phyloP scores from a whole-genome alignment of 2,329 filamentous ascomycete species.

The Tolypocladium paradoxum region DNA sequence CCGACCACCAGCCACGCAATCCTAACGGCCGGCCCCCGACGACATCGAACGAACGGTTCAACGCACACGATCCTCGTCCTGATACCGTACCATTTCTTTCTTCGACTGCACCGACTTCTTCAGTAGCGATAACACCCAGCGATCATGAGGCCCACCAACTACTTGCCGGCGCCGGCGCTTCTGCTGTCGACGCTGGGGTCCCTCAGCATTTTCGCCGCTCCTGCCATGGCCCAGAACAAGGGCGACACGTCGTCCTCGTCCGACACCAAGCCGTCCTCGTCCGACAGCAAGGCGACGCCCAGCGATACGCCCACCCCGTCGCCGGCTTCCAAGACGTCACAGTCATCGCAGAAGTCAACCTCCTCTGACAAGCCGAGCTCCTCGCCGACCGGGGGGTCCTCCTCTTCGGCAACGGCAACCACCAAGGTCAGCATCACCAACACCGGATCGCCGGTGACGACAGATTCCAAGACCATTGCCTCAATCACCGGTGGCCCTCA shows the following conservation, averaged over 20 bases:
- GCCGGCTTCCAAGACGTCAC: slow-evolving; percentile 1
- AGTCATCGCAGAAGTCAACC: slow-evolving; percentile 1
- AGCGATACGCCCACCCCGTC: neutral
- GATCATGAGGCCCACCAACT: slow-evolving; percentile 17
- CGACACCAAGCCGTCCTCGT: slow-evolving; percentile 5
- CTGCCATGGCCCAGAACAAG: slow-evolving; percentile 22
- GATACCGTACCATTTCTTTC: neutral
- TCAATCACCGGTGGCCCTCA: slow-evolving; percentile 10
- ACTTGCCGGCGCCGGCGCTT: slow-evolving; percentile 13
- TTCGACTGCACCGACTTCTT: neutral
- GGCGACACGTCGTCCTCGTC: too few species aligned
- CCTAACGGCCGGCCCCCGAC: neutral
- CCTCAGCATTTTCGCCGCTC: slow-evolving; percentile 16
- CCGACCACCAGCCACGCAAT: neutral
- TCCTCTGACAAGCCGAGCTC: neutral
- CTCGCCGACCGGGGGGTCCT: neutral
- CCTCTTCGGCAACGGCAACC: neutral
- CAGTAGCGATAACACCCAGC: neutral
- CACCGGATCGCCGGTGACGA: neutral
- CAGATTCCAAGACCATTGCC: slow-evolving; percentile 5
- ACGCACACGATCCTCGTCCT: neutral
- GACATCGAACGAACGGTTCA: neutral
- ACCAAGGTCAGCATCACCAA: slow-evolving; percentile 11
- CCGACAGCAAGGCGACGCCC: slow-evolving; percentile 2
- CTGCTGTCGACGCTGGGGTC: slow-evolving; percentile 16